Base-by-base conservation (phyloP, 139 green algal genomes). In the Chlamydomonas sphaeroides region DNA sequence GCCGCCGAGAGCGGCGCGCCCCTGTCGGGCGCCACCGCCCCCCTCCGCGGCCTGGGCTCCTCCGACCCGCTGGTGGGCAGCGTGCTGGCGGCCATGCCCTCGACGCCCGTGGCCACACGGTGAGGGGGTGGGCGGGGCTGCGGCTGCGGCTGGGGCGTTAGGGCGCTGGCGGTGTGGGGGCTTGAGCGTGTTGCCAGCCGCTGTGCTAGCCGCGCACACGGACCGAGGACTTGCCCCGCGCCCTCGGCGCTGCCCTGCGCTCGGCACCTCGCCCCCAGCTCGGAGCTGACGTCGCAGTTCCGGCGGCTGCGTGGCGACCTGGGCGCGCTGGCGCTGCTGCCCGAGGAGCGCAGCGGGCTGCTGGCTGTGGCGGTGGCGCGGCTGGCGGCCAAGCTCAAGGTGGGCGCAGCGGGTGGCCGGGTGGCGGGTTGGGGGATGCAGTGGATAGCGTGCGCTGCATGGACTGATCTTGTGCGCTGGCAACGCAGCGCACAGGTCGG, bases 1-100 rank as follows among this genome's bases (percentile, higher is more conserved):
- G 76, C 76, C 38, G 76, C 76, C 25, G 76, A 83, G 62, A 65
- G 45, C 62, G 76, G 76, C 63, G 76, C 76, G 63, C 45, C 76
- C 45, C 62, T 73, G 48, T 32, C 30, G 5, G 20, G 11, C 5
- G 76, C 76, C 42, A 45, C 63, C 57, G 76, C 76, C 62, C 30
- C 63, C 38, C 76, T 83, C 42, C 76, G 76, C 1, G 53, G 36
- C 6, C 28, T 83, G 63, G 76, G 62, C 42, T 62, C 62, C 45
- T 6, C 3, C 32, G 76, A 83, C 42, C 45, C 76, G 32, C 21
- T 83, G 63, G 76, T 83, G 53, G 62, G 76, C 7, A 35, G 32
- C 42, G 76, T 74, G 62, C 62, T 83, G 32, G 63, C 3, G 62
- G 76, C 42, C 62, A 45, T 83, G 76, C 76, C 76, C 7, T 8